phyloP scores from a whole-genome alignment of 805 yeast species.

The Candida dajiaensis region DNA sequence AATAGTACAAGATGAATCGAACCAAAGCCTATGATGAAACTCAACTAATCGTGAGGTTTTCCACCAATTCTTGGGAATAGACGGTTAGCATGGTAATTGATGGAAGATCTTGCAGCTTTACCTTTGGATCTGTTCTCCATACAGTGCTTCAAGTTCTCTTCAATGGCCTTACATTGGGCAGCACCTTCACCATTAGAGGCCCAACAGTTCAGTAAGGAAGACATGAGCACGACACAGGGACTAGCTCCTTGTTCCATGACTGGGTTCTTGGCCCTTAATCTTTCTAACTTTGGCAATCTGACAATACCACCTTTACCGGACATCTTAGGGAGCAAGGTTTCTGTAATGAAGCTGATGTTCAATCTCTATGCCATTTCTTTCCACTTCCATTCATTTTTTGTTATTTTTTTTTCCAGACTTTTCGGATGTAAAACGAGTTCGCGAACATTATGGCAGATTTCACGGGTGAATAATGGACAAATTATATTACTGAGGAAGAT shows the following conservation, averaged over 20 bases:
- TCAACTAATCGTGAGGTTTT: constrained; percentile 33
- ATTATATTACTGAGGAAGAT: too few species aligned
- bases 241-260: constrained; percentile 51
- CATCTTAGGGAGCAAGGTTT: constrained; percentile 18
- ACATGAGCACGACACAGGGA: constrained; percentile 76
- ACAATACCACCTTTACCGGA: constrained; percentile 30
- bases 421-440: neutral
- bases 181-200: constrained; percentile 89
- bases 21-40: neutral
- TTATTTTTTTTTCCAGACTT: neutral
- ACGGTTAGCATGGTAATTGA: constrained; percentile 49
- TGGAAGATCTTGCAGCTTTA: constrained; percentile 32
- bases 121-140: constrained; percentile 40
- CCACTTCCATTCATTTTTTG: neutral
- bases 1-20: neutral
- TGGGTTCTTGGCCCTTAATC: constrained; percentile 64
- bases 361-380: neutral
- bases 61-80: constrained; percentile 44
- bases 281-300: constrained; percentile 69
- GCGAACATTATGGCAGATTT: neutral
- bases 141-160: constrained; percentile 66
- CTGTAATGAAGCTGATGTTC: neutral
- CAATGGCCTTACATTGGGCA: constrained; percentile 56
- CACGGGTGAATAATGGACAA: neutral
- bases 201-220: constrained; percentile 89